A percentile compares a stretch with the other conserved stretches of the same genome.
Conservation (phyloP, 2,329 filamentous ascomycete species). For the Chaetomiaceae sp. region DNA sequence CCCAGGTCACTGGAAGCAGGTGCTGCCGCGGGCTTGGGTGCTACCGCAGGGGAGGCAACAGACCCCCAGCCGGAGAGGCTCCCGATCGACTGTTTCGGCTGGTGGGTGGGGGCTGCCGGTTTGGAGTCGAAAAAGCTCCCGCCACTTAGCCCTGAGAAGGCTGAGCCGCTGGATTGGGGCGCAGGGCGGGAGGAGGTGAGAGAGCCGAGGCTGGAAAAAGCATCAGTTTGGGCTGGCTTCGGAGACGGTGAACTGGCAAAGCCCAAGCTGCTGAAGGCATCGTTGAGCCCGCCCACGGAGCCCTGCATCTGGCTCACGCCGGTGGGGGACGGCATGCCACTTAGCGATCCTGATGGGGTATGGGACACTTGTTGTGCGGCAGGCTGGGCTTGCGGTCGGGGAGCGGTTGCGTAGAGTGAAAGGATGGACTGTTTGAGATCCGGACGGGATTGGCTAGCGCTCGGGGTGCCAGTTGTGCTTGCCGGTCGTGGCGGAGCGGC, state of each 20-base stretch:
- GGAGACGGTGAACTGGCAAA: conserved; percentile 43
- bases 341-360: conserved; percentile 59
- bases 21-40: conserved; percentile 34
- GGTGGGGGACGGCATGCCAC: conserved; percentile 59
- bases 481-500: conserved; percentile 73
- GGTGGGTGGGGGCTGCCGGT: conserved; percentile 47
- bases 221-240: conserved; percentile 35
- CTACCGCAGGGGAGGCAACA: conserved; percentile 48
- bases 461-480: conserved; percentile 66
- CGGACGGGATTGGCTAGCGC: conserved; percentile 68
- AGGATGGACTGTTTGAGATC: conserved; percentile 97
- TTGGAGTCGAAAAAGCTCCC: conserved; percentile 81
- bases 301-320: conserved; percentile 42
- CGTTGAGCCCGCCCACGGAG: conserved; percentile 62
- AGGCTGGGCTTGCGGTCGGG: conserved; percentile 63
- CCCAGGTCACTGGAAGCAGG: conserved; percentile 59
- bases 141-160: conserved; percentile 57
- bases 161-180: conserved; percentile 31
- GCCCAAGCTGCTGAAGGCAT: conserved; percentile 65
- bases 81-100: conserved; percentile 51
- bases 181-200: conserved; percentile 33
- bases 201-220: conserved; percentile 33
- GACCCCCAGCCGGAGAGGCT: conserved; percentile 59
- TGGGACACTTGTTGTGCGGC: conserved; percentile 48
- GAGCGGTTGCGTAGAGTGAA: conserved; percentile 83